Base-by-base conservation (phyloP, 2,329 filamentous ascomycete genomes). In the Achaetomium macrosporum region DNA sequence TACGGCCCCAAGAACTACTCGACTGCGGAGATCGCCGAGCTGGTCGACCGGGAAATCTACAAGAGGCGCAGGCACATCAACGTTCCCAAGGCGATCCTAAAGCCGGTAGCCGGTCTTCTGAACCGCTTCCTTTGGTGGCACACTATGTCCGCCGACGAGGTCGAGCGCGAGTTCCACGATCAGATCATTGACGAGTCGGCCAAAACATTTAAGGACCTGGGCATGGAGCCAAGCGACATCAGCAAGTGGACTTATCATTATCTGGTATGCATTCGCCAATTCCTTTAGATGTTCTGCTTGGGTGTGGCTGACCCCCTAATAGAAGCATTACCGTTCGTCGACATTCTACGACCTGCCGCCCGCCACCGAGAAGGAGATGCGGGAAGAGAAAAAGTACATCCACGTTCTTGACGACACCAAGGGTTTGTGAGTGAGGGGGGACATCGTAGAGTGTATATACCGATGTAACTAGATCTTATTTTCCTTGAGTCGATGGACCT, bases 201-300 rank as follows among this genome's bases (percentile, higher is more conserved):
- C 60, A 97, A 96, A 81, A 97, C 93, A 1, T 95, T 97, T 75
- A 88, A 88, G 72, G 91, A 97, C 67, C 79, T 99, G 43, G 88
- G 83, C 56, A 96, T 99, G 59, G 87, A 90, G 72, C 89, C 92
- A 30, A 87, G 83, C 43, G 91, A 97, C 59, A 81, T 97, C 64
- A 84, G 81, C 69, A 85, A 88, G 70, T 83, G 90, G 69, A 95
- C 90, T 60, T 97, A 92, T 73, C 87, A 95, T 72, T 99, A 99
- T 73, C 72, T 97, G 76, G 90, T 93, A 77, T 73, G 87, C 17
- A 41, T 44, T 13, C 7, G 17, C 16, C 39, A 7, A 11, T 4
- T 42, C 17, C 20, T 51, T 11, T 10, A 50, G 2, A 10, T 43
- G 12, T 44, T 20, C 36, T 13, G 29, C 51, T 57, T 54, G 69